Base-by-base conservation (phyloP, 805 yeast genomes). In the Candida dajiaensis region DNA sequence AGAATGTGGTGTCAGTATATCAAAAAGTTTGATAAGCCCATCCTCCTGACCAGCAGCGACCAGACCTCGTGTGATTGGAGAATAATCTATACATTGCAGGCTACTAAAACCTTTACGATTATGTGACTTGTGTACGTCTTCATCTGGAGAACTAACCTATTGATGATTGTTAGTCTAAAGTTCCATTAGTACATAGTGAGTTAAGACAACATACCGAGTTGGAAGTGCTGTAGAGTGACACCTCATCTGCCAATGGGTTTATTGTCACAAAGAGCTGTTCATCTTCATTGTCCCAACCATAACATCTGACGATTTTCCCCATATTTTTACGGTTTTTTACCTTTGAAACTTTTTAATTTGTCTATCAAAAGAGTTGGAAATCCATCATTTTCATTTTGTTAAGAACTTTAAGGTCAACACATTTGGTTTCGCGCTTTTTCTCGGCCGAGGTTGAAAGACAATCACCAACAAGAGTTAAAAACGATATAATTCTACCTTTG, bases 191-290 rank as follows among this genome's bases (percentile, higher is more conserved):
- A 16, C 13, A n/a, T 9, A n/a, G 18, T 10, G 13, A 12, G 6
- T 5, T 15, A 6, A 33, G 12, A 6, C 20, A 51, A n/a, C 58
- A 53, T 33, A 45, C 58, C 12, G 61, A 58, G 28, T 70, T 69
- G 51, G 74, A 68, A 0, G 85, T 80, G 51, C 76, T 77, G 57
- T 82, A 83, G 11, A 86, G 70, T 0, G 83, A 68, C 2, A 88
- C 82, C 54, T 85, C 92, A 60, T 89, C 96, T 3, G 95, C 82
- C 25, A 86, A 73, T 2, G 95, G 94, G 52, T 80, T 83, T 31
- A 60, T 58, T 5, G 63, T 52, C 28, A 60, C 47, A 28, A 56
- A 59, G 2, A 52, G 49, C 47, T 60, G 59, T 9, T 54, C 51
- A 1, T 46, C 54, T 7, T 50, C 48, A 10, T 50, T 52, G 10